Evolutionary conservation across 371 early-diverging fungal species (phyloP).

Genomic region (Actinomucor elegans): DNA sequence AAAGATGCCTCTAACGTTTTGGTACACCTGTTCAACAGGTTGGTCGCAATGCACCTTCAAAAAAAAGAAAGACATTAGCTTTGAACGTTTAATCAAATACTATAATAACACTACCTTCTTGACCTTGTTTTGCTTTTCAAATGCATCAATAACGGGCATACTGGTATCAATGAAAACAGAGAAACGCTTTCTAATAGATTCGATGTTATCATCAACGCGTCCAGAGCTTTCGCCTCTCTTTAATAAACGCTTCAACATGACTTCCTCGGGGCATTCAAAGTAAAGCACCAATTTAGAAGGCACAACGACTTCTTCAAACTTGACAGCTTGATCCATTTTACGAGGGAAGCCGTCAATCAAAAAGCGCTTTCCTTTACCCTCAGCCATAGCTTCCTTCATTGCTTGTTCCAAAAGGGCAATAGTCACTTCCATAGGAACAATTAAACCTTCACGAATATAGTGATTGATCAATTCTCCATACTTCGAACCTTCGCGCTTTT

Average conservation of each 20-base stretch:
- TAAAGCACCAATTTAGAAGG: conserved; percentile 74
- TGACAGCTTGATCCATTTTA: conserved; percentile 89
- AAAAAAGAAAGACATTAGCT: no score
- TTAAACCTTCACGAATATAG: conserved; percentile 89
- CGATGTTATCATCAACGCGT: conserved; percentile 92
- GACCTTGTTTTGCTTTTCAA: conserved; percentile 74
- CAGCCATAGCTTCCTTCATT: conserved; percentile 68
- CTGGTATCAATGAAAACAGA: conserved; percentile 78
- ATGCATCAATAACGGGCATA: conserved; percentile 90
- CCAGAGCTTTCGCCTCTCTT: conserved; percentile 93
- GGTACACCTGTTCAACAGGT: conserved; percentile 59
- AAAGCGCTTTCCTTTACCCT: conserved; percentile 61
- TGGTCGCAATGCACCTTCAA: conserved; percentile 61
- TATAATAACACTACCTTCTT: conserved; percentile 67
- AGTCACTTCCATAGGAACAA: conserved; percentile 93
- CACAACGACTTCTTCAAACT: conserved; percentile 88
- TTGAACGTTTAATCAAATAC: no score
- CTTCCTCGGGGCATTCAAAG: conserved; percentile 93
- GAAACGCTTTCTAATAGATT: conserved; percentile 95
- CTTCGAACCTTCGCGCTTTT: conserved; percentile 75
- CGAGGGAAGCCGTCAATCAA: conserved; percentile 97
- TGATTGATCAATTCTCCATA: conserved; percentile 86
- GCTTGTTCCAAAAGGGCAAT: conserved; percentile 85
- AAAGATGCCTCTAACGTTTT: conserved; percentile 48
- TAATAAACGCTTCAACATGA: conserved; percentile 83